phyloP scores from a whole-genome alignment of 164 flowering plant genomes.

The Aristolochia fimbriata region DNA sequence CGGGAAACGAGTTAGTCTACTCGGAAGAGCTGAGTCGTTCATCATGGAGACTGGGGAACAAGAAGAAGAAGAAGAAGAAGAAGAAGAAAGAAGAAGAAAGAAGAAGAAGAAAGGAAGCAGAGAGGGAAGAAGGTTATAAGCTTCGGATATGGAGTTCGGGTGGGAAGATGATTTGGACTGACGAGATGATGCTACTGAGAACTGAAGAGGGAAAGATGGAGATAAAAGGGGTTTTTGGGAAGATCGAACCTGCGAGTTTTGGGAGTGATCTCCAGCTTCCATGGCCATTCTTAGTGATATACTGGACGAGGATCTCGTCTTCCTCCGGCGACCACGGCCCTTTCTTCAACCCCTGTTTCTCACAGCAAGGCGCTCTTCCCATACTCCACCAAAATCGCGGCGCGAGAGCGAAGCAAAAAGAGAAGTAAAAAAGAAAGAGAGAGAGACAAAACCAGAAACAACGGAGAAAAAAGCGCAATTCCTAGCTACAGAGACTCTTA shows the following conservation, averaged over 20 bases:
- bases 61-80: neutral
- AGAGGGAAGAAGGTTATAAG: neutral
- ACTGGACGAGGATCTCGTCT: conserved; percentile 50
- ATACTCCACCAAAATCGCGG: conserved; percentile 12
- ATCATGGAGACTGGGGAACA: neutral
- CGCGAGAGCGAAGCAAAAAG: too few relatives aligned
- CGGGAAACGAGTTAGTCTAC: neutral
- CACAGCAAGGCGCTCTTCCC: conserved; percentile 84
- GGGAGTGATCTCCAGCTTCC: conserved; percentile 89
- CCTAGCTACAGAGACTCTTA: too few relatives aligned
- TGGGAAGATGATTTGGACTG: too few relatives aligned
- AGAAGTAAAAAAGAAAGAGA: too few relatives aligned
- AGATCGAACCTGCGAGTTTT: conserved; percentile 50
- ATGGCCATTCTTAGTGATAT: conserved; percentile 54
- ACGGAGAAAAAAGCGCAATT: neutral
- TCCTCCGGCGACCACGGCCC: conserved; percentile 86
- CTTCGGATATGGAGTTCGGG: neutral
- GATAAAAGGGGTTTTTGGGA: neutral
- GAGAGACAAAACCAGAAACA: neutral
- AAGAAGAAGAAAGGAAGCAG: neutral
- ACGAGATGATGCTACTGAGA: too few relatives aligned
- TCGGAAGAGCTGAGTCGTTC: too few relatives aligned
- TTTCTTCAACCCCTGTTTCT: conserved; percentile 63
- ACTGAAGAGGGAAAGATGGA: neutral
- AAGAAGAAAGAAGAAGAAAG: too few relatives aligned